phyloP scores from a whole-genome alignment of 129 eudicot species.

The Mikania micrantha region DNA sequence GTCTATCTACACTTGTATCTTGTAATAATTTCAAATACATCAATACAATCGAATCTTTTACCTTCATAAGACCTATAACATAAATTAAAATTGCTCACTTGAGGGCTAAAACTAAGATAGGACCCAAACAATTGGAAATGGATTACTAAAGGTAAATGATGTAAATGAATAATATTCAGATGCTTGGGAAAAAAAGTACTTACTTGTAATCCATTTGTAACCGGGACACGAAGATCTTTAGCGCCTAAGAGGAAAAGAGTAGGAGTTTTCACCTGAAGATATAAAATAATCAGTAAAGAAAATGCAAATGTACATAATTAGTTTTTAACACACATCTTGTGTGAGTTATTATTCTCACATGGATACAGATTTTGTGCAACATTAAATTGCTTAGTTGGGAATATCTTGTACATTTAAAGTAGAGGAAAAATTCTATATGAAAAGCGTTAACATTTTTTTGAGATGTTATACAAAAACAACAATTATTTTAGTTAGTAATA shows the following conservation, averaged over 20 bases:
- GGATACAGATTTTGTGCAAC: neutral
- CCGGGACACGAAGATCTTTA: constrained; percentile 90
- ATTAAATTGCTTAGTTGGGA: neutral
- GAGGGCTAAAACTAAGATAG: too few species aligned
- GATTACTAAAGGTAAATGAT: neutral
- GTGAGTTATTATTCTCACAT: neutral
- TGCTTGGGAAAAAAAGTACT: constrained; percentile 6
- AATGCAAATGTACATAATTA: neutral
- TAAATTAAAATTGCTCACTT: too few species aligned
- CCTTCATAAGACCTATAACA: too few species aligned
- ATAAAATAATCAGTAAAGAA: neutral
- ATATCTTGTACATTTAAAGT: neutral
- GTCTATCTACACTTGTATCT: neutral
- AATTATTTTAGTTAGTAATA: neutral
- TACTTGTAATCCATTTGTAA: constrained; percentile 83
- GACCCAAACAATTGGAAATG: neutral
- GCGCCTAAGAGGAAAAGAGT: constrained; percentile 83
- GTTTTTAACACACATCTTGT: neutral
- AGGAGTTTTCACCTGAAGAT: constrained; percentile 89
- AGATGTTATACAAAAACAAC: neutral
- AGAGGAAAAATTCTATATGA: neutral
- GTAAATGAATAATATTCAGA: neutral
- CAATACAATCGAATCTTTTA: too few species aligned
- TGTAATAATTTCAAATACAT: too few species aligned
- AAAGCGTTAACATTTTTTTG: neutral